Percentiles rank a stretch among this genome's conserved stretches.
phyloP scores from a whole-genome alignment of 2,329 filamentous ascomycete species.

The Colletotrichum falcatum region DNA sequence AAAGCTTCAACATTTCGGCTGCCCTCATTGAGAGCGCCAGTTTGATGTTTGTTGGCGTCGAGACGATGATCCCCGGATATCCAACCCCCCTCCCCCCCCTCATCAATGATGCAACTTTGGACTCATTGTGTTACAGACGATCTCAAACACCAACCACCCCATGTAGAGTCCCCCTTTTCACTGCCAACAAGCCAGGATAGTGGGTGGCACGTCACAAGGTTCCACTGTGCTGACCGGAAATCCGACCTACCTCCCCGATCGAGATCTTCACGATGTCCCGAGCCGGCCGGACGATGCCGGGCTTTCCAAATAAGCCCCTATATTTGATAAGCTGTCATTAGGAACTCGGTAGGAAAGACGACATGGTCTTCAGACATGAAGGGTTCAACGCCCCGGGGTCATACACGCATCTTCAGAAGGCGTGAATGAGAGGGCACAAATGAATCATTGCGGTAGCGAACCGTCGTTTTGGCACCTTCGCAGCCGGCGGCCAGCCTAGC shows the following conservation, averaged over 20 bases:
- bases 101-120: slow-evolving; percentile 6
- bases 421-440: too few relatives aligned
- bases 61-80: background rate
- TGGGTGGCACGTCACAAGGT: background rate
- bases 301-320: accelerated
- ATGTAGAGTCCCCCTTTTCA: background rate
- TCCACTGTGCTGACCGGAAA: background rate
- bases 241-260: background rate
- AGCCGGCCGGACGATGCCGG: background rate
- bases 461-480: slow-evolving; percentile 41
- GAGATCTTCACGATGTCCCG: background rate
- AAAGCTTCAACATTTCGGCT: background rate
- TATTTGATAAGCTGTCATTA: too few relatives aligned
- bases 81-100: background rate
- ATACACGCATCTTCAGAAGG: background rate
- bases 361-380: slow-evolving; percentile 45
- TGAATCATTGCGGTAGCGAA: slow-evolving; percentile 20
- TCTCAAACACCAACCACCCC: background rate
- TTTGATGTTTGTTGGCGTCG: background rate
- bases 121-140: background rate
- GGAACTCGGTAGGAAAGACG: slow-evolving; percentile 40
- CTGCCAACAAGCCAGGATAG: background rate
- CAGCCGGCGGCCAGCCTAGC: slow-evolving; percentile 43
- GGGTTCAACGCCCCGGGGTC: slow-evolving; percentile 41
- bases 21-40: background rate